Conservation (phyloP, 345 rosid species). For the Lepidium didymum region DNA sequence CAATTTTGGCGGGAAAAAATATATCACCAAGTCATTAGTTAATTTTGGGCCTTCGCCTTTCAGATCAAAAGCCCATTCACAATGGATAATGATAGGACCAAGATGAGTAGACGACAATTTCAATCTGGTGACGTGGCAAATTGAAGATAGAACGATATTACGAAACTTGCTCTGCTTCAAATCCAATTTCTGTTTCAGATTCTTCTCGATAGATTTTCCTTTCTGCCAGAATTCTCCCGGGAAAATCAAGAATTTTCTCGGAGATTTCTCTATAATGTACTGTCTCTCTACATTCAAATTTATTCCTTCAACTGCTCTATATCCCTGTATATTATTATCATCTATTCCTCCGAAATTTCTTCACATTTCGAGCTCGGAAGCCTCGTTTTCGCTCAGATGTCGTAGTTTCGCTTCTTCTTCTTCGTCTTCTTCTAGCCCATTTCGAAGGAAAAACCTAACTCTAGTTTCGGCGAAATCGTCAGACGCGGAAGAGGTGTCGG, state of each 20-base stretch:
- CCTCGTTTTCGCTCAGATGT: conserved; percentile 20
- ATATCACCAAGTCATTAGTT: neutral
- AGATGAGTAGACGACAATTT: neutral
- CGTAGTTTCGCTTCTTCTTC: conserved; percentile 11
- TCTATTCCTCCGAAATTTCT: conserved; percentile 15
- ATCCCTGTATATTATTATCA: neutral
- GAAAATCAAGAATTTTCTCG: neutral
- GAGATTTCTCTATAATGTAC: conserved; percentile 35
- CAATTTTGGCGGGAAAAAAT: conserved; percentile 27
- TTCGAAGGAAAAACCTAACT: conserved; percentile 17
- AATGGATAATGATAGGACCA: neutral
- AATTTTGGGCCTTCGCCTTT: neutral
- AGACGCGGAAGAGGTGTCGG: conserved; percentile 49
- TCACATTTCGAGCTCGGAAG: conserved; percentile 4
- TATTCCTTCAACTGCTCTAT: neutral
- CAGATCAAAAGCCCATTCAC: neutral
- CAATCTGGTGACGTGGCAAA: conserved; percentile 21
- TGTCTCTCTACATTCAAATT: conserved; percentile 29
- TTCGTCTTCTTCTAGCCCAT: neutral
- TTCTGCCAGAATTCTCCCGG: conserved; percentile 1
- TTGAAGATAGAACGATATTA: conserved; percentile 25
- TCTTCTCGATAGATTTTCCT: neutral
- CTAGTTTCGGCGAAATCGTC: conserved; percentile 45
- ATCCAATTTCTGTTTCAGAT: neutral
- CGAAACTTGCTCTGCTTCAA: conserved; percentile 3